Base-by-base conservation (phyloP, 2,329 filamentous ascomycete species). In the Sarocladium strictum region DNA sequence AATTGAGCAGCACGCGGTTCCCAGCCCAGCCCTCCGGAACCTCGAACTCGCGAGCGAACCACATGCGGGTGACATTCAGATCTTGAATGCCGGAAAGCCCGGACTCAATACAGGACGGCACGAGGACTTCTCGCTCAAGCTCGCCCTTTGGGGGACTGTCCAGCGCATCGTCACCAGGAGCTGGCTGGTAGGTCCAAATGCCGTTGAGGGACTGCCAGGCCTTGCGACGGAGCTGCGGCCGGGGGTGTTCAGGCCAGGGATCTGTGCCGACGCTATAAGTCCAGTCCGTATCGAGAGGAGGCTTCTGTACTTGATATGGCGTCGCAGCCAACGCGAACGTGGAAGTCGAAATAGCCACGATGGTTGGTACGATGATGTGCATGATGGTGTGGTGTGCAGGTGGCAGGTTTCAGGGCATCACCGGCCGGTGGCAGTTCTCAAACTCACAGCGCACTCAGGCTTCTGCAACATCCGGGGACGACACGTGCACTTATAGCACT, bases 191-290 rank as follows among this genome's bases (percentile, higher is more conserved):
- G 2, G 75, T 77, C 80, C 81, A 84, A 3, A 84, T 73, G 0
- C 81, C 81, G 55, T 84, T 83, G 5, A 84, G 69, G 43, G 71
- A 81, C 63, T 77, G 68, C 80, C 80, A 84, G 4, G 67, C 61
- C 3, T 77, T 69, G 3, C 80, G 76, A 33, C 74, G 72, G 9
- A 84, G 73, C 59, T 78, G 79, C 2, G 81, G 81, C 0, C 80
- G 76, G 10, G 81, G 81, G 58, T 84, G 74, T 50, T 84, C 77
- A 1, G 76, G 76, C 78, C 78, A 81, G 0, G 78, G 77, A 35
- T 75, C 66, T 1, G 70, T 77, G 35, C 77, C 76, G 19, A 78
- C 74, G 9, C 72, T 64, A 53, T 70, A 64, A 0, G 77, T 80
- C 77, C 77, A 80, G 5, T 71, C 68, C 7, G 74, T 79, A 58